Base-by-base conservation (phyloP, 2,329 filamentous ascomycete species). In the Rosellinia necatrix region DNA sequence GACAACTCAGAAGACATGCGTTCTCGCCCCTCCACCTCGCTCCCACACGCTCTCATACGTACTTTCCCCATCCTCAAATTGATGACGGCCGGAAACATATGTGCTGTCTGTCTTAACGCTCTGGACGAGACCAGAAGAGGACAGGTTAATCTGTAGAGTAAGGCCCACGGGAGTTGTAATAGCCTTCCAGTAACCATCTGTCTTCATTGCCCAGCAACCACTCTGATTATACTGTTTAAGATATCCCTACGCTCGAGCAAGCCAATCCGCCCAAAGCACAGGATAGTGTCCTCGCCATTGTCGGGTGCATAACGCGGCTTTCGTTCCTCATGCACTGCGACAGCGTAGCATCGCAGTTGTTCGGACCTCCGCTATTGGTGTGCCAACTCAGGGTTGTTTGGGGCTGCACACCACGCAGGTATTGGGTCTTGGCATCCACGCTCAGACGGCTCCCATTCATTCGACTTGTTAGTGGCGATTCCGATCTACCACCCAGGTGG, bases 291-390 rank as follows among this genome's bases (percentile, higher is more conserved):
- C 50, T 49, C 24, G 40, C 9, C 15, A 34, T 43, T 52, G 37
- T 49, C 22, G 25, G 42, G 47, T 49, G 52, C 55, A 35, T 49
- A 56, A 30, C 47, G 56, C 56, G 48, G 52, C 46, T 48, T 56
- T 41, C 41, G 19, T 32, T 44, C 44, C 30, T 43, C 47, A 22
- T 52, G 42, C 47, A 48, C 27, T 34, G 27, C 25, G 21, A 46
- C 40, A 50, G 40, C 44, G 49, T 51, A 24, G 29, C 53, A 53
- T 50, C 43, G 53, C 53, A 57, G 53, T 22, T 12, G 15, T 30
- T 53, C 38, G 13, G 24, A 29, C 34, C 10, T 34, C 49, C 24
- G 37, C 40, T 24, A 60, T 53, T 60, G 58, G 53, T 50, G 22
- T 27, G 17, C 27, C 10, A 8, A 46, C 34, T 30, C 47, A 40